Base-by-base conservation (phyloP, 768 basidiomycete species). In the Mycena rosella region DNA sequence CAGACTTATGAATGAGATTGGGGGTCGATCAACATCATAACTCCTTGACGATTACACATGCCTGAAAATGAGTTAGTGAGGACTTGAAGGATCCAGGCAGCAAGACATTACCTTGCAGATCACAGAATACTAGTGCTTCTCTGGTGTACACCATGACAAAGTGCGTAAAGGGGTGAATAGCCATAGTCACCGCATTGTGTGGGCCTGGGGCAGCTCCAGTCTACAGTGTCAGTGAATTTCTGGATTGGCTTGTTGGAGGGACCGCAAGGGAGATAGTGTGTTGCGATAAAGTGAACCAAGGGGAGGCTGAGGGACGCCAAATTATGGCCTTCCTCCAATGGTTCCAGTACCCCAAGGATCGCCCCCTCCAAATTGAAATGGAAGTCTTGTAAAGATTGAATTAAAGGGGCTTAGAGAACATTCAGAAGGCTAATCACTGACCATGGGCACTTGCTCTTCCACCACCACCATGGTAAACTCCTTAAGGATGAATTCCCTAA, bases 201-300 rank as follows among this genome's bases (percentile, higher is more conserved):
- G 73, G 73, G 1, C n/a, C n/a, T n/a, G n/a, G 69, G 57, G 0
- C 18, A 17, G 1, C 74, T 60, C 34, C 68, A 55, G 54, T 75
- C 68, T 56, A 64, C 18, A 52, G 70, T 71, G 0, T 72, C 73
- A 4, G 72, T 75, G 51, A 75, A 75, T 59, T 75, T 74, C 42
- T 68, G 38, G 17, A 75, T 56, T 0, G 48, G 60, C 3, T 48
- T 42, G 47, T 74, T 60, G 22, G 60, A 54, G 0, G 48, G 38
- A 0, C 66, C 67, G 29, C 69, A 71, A 1, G 69, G 74, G 0
- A 74, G 68, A 5, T 69, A 36, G 7, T 22, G 60, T 11, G 72
- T 75, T 6, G 72, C 73, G 11, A 75, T 49, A 36, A 75, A 75
- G 34, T 74, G 30, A 15, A 13, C 8, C 32, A 56, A 55, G 0